phyloP scores from a whole-genome alignment of 441 rosid species.

The Brassica hybrid region DNA sequence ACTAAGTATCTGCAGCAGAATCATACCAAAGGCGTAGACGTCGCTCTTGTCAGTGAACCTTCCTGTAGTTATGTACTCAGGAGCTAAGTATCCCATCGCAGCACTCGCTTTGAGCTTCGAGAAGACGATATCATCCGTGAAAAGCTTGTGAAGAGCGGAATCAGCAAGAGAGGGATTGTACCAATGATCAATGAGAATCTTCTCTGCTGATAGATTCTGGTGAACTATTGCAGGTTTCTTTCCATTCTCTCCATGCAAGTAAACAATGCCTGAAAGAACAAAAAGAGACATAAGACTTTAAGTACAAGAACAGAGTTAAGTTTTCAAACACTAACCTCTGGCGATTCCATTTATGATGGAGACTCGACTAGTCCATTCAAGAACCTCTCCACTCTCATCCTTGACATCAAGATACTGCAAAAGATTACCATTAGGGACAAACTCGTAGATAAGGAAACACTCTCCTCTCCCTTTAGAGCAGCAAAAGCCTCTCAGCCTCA shows the following conservation, averaged over 20 bases:
- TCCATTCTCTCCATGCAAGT: constrained; percentile 67
- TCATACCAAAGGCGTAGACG: constrained; percentile 85
- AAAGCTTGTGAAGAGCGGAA: constrained; percentile 86
- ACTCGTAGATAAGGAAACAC: constrained; percentile 85
- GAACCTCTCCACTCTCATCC: constrained; percentile 59
- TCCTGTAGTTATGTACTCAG: constrained; percentile 88
- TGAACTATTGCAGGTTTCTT: constrained; percentile 71
- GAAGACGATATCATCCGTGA: constrained; percentile 87
- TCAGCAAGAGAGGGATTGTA: constrained; percentile 71
- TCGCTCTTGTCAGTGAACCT: constrained; percentile 94
- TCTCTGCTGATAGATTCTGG: constrained; percentile 85
- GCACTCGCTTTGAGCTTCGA: constrained; percentile 92
- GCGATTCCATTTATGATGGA: constrained; percentile 85
- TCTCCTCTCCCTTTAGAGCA: constrained; percentile 96
- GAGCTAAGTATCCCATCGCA: constrained; percentile 97
- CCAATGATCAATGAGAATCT: constrained; percentile 67
- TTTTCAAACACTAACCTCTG: constrained; percentile 57
- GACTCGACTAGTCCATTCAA: constrained; percentile 83
- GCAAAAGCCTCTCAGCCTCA: constrained; percentile 87
- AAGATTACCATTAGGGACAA: constrained; percentile 77
- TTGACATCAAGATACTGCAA: constrained; percentile 72
- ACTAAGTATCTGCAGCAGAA: constrained; percentile 73
- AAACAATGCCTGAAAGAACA: constrained; percentile 63
- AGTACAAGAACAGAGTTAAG: neutral
- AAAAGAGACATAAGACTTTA: neutral